Base-by-base conservation (phyloP, 768 basidiomycete species). In the Hericium rajendrae region DNA sequence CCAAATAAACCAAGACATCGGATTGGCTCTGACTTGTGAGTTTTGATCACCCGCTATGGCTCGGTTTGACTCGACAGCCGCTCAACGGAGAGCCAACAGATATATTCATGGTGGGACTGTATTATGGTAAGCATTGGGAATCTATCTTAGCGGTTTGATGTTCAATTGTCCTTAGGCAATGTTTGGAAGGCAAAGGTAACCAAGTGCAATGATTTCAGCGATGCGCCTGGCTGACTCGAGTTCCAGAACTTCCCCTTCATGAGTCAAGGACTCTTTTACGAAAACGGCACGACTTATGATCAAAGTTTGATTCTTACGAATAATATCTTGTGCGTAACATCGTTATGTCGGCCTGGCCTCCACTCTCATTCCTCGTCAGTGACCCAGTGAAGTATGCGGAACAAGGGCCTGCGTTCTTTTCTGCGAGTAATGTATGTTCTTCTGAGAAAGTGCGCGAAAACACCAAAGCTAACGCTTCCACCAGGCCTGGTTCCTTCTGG, bases 321-420 rank as follows among this genome's bases (percentile, higher is more conserved):
- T 39, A 64, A 67, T 59, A 59, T 60, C 54, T 61, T 62, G 59
- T 62, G 24, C 13, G 61, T 49, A 3, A 13, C 16, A n/a, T 24
- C 0, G 22, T 32, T 54, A 59, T 28, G 63, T 71, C 55, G 63
- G 64, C 24, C 66, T 68, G 46, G 49, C 62, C 37, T 54, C 58
- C 16, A 52, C 32, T 2, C 18, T 57, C 60, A 59, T 62, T 2
- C 54, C 50, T 57, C 55, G 59, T 43, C 54, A 58, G 64, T 51
- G 68, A 68, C 57, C 58, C 57, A 26, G 64, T 55, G 43, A 63
- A 63, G 41, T 65, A 57, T 57, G 63, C 57, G 41, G 18, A 60
- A 51, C 54, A 56, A 20, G 59, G 62, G 54, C 72, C 71, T 38
- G 71, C 72, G 13, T 73, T 62, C 60, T 73, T 73, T 66, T 67